Conservation (phyloP, 2,329 filamentous ascomycete species). For the Colletotrichum sp. region DNA sequence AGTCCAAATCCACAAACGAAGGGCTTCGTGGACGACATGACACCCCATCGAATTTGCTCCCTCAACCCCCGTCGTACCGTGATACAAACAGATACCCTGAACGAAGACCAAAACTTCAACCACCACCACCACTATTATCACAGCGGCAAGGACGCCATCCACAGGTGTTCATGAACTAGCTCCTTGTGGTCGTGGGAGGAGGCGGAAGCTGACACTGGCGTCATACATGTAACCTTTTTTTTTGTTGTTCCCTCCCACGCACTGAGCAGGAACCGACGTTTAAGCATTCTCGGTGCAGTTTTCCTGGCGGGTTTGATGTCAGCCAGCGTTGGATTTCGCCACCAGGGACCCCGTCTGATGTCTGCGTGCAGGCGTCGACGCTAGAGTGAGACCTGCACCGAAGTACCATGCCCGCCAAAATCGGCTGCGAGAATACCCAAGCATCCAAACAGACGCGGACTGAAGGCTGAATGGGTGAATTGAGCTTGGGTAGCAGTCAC, state of each 20-base stretch:
- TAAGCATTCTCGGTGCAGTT: constrained; percentile 2
- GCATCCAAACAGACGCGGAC: background rate
- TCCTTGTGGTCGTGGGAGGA: background rate
- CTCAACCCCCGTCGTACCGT: background rate
- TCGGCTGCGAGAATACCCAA: background rate
- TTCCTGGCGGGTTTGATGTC: background rate
- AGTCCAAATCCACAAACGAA: constrained; percentile 4
- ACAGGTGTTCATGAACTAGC: background rate
- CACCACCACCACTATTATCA: background rate
- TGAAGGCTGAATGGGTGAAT: background rate
- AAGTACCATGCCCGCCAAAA: background rate
- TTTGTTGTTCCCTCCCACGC: background rate
- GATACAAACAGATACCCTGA: background rate
- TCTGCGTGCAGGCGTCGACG: background rate
- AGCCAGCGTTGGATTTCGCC: constrained; percentile 5
- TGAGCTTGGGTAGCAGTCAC: background rate
- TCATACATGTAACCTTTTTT: constrained; percentile 19
- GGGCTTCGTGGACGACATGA: background rate
- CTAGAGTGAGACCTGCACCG: background rate
- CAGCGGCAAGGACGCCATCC: background rate
- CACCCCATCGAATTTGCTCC: background rate
- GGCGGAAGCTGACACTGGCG: constrained; percentile 8
- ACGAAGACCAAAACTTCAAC: background rate
- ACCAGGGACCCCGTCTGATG: constrained; percentile 6
- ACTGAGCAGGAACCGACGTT: background rate